phyloP scores from a whole-genome alignment of 2,329 filamentous ascomycete genomes.

The Penicillium rolfsii region DNA sequence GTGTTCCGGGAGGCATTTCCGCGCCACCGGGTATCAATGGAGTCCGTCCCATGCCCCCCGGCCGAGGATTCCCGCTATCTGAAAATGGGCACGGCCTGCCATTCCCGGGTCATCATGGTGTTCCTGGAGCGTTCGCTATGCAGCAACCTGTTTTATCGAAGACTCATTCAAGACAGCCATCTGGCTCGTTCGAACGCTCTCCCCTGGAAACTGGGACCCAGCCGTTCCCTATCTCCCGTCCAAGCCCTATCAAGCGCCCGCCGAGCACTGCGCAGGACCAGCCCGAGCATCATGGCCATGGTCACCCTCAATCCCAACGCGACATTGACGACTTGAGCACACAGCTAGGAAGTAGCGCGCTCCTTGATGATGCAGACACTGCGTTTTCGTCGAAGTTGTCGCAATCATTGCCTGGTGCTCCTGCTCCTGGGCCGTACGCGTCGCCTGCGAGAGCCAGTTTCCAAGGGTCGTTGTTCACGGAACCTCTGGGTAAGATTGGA shows the following conservation, averaged over 20 bases:
- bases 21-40: slow-evolving; percentile 62
- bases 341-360: slow-evolving; percentile 86
- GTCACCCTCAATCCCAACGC: slow-evolving; percentile 49
- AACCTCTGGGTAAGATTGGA: slow-evolving; percentile 40
- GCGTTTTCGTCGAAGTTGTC: slow-evolving; percentile 57
- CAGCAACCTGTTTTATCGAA: slow-evolving; percentile 50
- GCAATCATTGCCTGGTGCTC: slow-evolving; percentile 54
- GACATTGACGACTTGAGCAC: slow-evolving; percentile 73
- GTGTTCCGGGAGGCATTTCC: slow-evolving; percentile 57
- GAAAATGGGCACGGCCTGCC: slow-evolving; percentile 49
- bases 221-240: slow-evolving; percentile 76
- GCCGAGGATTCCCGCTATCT: slow-evolving; percentile 55
- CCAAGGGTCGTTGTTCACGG: slow-evolving; percentile 47
- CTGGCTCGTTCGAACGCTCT: slow-evolving; percentile 62
- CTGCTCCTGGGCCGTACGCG: slow-evolving; percentile 55
- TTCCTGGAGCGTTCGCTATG: slow-evolving; percentile 37
- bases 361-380: slow-evolving; percentile 76
- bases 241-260: slow-evolving; percentile 85
- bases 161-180: slow-evolving; percentile 75
- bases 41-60: slow-evolving; percentile 62
- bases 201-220: slow-evolving; percentile 63
- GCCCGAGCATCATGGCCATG: slow-evolving; percentile 49
- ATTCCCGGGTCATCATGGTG: slow-evolving; percentile 51
- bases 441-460: slow-evolving; percentile 48
- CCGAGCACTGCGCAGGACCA: slow-evolving; percentile 66